Evolutionary conservation across 1,284 basidiomycete species (phyloP), one percentile per base, ranked within the genome.

Genomic region (Wolfiporia cocos): DNA sequence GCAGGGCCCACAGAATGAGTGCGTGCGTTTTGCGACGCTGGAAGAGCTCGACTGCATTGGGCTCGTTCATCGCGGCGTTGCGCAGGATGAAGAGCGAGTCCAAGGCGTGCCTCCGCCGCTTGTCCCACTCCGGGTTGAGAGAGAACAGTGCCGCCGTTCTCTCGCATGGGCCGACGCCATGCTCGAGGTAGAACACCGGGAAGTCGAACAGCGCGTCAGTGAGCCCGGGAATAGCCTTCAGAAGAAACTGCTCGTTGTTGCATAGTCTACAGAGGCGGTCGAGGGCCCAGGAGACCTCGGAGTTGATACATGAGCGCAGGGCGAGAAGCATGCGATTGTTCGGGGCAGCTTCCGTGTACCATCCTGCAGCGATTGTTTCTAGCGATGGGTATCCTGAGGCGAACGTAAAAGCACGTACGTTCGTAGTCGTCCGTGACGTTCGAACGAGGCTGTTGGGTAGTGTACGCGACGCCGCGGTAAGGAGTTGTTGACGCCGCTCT

Each of bases 271-370:
- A 79, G 10, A 92, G 72, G 39, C 86, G 78, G 53, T 87, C 81
- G 37, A 93, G 71, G 11, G 88, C 83, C 85, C 88, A 92, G 43
- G 76, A 75, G 40, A 90, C 71, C 54, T 93, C 90, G 3, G 73
- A 63, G 44, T 80, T 70, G 37, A 92, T 81, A 1, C 80, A 83
- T 19, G 85, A 92, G 22, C 78, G 76, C 34, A 93, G 64, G 2
- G 89, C 79, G 10, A 93, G 74, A 4, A 86, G 67, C 80, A 92
- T 90, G 36, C 91, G 74, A 57, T 92, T 92, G 56, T 68, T 81
- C 0, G 81, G 69, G 3, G 74, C 69, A 2, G 70, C 65, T 57
- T 90, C 85, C 9, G 82, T 84, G 53, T 88, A 90, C 83, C 85
- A 89, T 54, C 83, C 88, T 91, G 52, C 19, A 21, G 19, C 17